These are phyloP conservation scores for Mycena chlorophos DNA, from an alignment of 768 basidiomycete genomes.

Conservation along the genomic window DNA sequence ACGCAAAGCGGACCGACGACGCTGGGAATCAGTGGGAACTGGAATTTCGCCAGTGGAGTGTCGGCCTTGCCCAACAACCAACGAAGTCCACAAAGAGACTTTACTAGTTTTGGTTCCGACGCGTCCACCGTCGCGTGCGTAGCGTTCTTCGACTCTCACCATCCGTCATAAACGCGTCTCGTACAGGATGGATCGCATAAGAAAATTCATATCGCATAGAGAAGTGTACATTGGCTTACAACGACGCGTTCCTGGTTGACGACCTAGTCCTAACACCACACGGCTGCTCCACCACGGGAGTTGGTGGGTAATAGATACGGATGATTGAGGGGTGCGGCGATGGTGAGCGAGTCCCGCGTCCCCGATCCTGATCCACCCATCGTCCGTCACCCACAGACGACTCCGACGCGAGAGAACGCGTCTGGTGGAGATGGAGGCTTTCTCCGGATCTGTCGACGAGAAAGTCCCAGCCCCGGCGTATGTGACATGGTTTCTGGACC, in stretches of 20 bases:
- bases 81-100: not conserved
- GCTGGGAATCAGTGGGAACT: not conserved
- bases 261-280: too few species aligned
- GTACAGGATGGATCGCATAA: too few species aligned
- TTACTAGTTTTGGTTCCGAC: not conserved
- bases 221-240: too few species aligned
- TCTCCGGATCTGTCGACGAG: not conserved
- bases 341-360: not conserved
- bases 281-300: too few species aligned
- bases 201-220: too few species aligned
- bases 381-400: not conserved
- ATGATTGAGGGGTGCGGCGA: not conserved
- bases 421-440: not conserved
- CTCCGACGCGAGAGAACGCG: not conserved
- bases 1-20: not conserved
- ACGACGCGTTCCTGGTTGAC: too few species aligned
- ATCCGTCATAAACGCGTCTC: too few species aligned
- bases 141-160: too few species aligned
- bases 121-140: too few species aligned
- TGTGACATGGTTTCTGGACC: not conserved
- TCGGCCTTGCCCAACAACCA: not conserved
- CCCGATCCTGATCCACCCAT: not conserved
- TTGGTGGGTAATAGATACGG: too few species aligned
- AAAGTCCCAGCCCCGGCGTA: not conserved
- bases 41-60: not conserved